These are phyloP conservation scores for Candida ortonii DNA, from an alignment of 805 yeast genomes.

Conservation along the genomic window DNA sequence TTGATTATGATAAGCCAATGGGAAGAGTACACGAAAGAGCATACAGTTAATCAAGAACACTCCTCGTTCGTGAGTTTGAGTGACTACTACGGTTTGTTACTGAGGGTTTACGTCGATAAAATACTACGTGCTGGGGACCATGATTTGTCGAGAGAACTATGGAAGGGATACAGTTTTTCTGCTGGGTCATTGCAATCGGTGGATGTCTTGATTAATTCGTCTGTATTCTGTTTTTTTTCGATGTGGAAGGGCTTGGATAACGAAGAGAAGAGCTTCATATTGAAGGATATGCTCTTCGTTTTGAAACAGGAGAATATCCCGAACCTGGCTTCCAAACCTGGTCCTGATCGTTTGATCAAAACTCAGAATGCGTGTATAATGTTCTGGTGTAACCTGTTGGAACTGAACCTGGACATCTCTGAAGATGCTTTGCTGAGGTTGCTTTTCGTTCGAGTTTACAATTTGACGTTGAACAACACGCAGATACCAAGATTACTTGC, in stretches of 20 bases:
- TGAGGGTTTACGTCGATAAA: conserved; percentile 20
- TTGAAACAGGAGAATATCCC: conserved; percentile 22
- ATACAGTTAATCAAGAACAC: conserved; percentile 2
- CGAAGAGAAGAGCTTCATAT: conserved; percentile 11
- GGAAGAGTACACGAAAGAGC: conserved; percentile 9
- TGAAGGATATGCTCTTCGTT: conserved; percentile 28
- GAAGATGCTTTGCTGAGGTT: conserved; percentile 28
- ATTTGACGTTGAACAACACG: conserved; percentile 52
- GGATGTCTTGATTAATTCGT: conserved; percentile 40
- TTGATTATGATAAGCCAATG: conserved; percentile 30
- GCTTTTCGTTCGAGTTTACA: conserved; percentile 48
- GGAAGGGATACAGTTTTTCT: conserved; percentile 54
- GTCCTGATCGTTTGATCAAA: conserved; percentile 18
- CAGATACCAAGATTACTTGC: conserved; percentile 36
- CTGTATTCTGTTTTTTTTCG: conserved; percentile 38
- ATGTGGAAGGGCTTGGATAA: conserved; percentile 21
- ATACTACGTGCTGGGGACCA: conserved; percentile 9
- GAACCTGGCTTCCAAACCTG: not conserved
- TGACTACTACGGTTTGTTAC: conserved; percentile 32
- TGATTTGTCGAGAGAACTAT: conserved; percentile 37
- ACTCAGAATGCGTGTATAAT: conserved; percentile 25
- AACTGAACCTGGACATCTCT: conserved; percentile 36
- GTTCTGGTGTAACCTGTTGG: conserved; percentile 39
- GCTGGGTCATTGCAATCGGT: conserved; percentile 56
- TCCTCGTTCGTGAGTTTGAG: conserved; percentile 5